Conservation (phyloP, 495 filamentous ascomycete genomes). For the Talaromyces liani region DNA sequence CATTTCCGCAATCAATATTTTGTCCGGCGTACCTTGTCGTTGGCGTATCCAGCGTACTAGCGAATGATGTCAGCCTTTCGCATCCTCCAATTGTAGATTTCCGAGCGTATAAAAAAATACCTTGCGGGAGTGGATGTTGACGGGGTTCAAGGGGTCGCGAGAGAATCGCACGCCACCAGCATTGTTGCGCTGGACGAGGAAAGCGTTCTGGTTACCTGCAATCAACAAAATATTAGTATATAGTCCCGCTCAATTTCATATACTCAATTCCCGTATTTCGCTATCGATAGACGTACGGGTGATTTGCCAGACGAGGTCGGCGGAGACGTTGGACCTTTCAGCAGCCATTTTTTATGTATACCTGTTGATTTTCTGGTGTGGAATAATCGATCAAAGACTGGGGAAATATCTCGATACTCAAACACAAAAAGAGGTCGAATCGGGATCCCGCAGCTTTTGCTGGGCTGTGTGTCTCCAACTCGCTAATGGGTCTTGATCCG, state of each 20-base stretch:
- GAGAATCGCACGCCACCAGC: constrained; percentile 80
- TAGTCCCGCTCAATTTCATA: neutral
- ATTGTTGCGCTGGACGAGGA: constrained; percentile 78
- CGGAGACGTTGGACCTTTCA: constrained; percentile 58
- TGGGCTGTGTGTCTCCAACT: neutral
- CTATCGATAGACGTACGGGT: constrained; percentile 55
- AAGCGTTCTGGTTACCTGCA: constrained; percentile 71
- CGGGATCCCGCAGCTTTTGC: neutral
- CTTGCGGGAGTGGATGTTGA: constrained; percentile 87
- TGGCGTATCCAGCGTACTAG: constrained; percentile 83
- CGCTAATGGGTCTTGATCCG: constrained; percentile 7
- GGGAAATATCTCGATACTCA: neutral
- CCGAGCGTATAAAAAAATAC: constrained; percentile 34
- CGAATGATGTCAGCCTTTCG: constrained; percentile 12
- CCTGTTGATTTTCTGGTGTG: neutral
- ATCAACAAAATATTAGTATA: neutral
- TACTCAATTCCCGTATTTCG: neutral
- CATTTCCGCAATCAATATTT: constrained; percentile 8
- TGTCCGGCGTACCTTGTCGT: constrained; percentile 67
- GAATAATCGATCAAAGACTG: neutral
- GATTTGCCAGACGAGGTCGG: constrained; percentile 87
- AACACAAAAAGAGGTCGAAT: neutral
- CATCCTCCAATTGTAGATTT: neutral
- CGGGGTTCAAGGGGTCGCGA: constrained; percentile 83
- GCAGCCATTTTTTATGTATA: constrained; percentile 30